These are phyloP conservation scores for Scedosporium apiospermum DNA, from an alignment of 2,329 filamentous ascomycete species.

Conservation along the genomic window DNA sequence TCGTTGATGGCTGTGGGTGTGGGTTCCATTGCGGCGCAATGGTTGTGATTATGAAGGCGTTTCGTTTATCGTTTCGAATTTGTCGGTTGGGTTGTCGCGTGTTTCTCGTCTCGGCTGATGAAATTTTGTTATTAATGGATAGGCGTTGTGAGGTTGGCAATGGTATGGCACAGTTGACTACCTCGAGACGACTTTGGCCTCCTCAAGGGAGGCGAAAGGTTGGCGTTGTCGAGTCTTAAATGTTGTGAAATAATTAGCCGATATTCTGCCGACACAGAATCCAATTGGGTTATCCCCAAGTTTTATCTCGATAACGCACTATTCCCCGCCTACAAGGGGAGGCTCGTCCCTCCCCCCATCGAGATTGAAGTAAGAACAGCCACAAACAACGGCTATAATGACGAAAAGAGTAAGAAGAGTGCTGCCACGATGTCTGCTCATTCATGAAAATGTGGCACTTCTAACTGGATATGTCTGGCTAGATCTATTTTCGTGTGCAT, in stretches of 20 bases:
- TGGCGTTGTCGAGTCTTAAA: neutral
- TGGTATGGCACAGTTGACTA: neutral
- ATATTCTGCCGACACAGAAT: neutral
- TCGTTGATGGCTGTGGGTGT: conserved; percentile 11
- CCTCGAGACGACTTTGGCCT: no score
- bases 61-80: neutral
- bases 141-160: neutral
- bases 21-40: conserved; percentile 14
- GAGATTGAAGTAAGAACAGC: neutral
- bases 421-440: no score
- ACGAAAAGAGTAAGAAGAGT: conserved; percentile 22
- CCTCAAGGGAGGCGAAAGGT: neutral
- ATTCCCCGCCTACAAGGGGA: neutral
- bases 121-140: neutral
- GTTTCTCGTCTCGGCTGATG: neutral
- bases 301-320: neutral
- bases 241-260: neutral
- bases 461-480: neutral
- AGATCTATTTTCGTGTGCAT: conserved; percentile 57
- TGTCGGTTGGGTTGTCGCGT: neutral
- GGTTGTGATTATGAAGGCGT: neutral
- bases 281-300: neutral
- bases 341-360: neutral
- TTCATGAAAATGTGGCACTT: neutral
- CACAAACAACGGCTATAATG: conserved; percentile 15